Percentiles rank a stretch among this genome's conserved stretches.
Evolutionary conservation across 75 land plant genomes (phyloP).

Genomic region (Cunninghamia lanceolata): DNA sequence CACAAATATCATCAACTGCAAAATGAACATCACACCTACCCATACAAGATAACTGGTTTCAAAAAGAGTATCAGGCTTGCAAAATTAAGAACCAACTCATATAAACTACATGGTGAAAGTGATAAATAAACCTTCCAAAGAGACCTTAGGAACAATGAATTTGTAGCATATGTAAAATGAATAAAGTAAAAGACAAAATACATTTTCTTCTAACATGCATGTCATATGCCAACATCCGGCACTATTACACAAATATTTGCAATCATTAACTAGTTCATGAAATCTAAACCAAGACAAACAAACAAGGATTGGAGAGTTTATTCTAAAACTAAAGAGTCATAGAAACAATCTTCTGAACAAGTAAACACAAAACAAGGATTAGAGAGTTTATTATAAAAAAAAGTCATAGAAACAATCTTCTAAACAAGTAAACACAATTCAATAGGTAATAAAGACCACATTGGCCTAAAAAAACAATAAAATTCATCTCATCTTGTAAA

Average conservation of each 20-base stretch:
- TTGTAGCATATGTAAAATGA: too few relatives aligned
- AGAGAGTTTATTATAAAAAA: neutral
- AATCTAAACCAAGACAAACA: neutral
- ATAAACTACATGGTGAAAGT: neutral
- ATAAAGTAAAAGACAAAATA: neutral
- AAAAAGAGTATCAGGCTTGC: neutral
- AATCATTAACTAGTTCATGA: neutral
- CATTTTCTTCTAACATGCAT: too few relatives aligned
- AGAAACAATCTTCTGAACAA: neutral
- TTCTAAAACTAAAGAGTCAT: neutral
- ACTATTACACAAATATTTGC: neutral
- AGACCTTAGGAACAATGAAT: neutral
- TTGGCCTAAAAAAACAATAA: neutral
- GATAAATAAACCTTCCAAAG: neutral
- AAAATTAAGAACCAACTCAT: neutral
- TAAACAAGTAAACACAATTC: neutral
- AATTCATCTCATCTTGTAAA: neutral
- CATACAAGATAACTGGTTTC: too few relatives aligned
- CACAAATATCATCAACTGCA: too few relatives aligned
- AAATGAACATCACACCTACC: too few relatives aligned
- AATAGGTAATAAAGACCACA: neutral
- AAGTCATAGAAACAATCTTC: neutral
- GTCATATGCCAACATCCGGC: neutral
- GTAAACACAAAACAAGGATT: too few relatives aligned
- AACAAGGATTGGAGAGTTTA: neutral